phyloP scores from a whole-genome alignment of 2,329 filamentous ascomycete species.

The Aaosphaeria pasadenensis region DNA sequence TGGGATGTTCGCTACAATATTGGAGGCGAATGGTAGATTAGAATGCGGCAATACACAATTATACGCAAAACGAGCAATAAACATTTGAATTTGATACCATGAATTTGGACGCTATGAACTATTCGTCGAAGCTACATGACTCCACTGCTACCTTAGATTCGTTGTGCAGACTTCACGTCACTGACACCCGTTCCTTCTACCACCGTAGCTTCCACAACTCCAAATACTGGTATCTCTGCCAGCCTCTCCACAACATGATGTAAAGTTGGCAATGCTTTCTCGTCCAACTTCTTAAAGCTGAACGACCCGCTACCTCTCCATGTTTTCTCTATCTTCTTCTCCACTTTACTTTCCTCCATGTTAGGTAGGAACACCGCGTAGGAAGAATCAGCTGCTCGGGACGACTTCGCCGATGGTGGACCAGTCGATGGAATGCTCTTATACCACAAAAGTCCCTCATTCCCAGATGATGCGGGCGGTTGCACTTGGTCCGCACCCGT shows the following conservation, averaged over 20 bases:
- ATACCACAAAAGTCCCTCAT: constrained; percentile 54
- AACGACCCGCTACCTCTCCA: constrained; percentile 41
- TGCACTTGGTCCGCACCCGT: background rate
- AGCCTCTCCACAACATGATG: constrained; percentile 56
- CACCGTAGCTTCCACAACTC: constrained; percentile 54
- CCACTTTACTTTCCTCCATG: constrained; percentile 28
- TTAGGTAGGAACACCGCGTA: constrained; percentile 48
- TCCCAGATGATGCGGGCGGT: constrained; percentile 11
- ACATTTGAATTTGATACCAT: background rate
- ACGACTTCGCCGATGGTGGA: background rate
- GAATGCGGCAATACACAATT: too few species aligned
- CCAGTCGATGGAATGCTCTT: constrained; percentile 58
- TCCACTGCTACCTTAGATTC: background rate
- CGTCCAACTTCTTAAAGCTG: constrained; percentile 49
- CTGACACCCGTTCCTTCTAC: constrained; percentile 54
- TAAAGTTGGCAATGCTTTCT: constrained; percentile 57
- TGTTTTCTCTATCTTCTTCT: constrained; percentile 34
- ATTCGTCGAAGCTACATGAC: too few species aligned
- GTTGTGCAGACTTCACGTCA: constrained; percentile 33
- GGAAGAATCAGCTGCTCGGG: constrained; percentile 46
- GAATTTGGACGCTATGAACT: background rate
- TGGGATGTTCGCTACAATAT: constrained; percentile 52
- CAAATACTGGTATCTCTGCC: constrained; percentile 56
- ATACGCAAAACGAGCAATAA: too few species aligned
- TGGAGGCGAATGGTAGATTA: constrained; percentile 50